Conservation (phyloP, 225 moss, liverwort and hornwort species). For the Physcomitrium patens region DNA sequence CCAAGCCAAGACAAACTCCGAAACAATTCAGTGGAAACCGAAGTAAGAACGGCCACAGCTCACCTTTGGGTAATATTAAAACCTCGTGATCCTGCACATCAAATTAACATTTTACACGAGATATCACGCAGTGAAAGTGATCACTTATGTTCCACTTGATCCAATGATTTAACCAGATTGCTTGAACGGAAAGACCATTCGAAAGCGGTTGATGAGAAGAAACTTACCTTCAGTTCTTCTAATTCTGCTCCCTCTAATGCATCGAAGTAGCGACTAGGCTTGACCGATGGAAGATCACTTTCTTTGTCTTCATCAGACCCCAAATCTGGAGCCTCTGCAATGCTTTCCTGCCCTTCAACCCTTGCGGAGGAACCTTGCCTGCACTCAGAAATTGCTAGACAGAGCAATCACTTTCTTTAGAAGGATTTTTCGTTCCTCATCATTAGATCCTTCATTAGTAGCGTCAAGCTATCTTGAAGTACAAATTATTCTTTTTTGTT, state of each 20-base stretch:
- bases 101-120: not conserved
- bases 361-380: slow-evolving; percentile 30
- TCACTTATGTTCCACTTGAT: not conserved
- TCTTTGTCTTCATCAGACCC: slow-evolving; percentile 7
- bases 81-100: slow-evolving; percentile 49
- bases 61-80: slow-evolving; percentile 48
- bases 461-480: too few relatives aligned
- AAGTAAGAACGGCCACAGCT: slow-evolving; percentile 64
- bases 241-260: slow-evolving; percentile 63
- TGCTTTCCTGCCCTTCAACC: slow-evolving; percentile 26
- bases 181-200: not conserved
- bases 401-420: not conserved
- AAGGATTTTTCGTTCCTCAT: too few relatives aligned
- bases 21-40: slow-evolving; percentile 57
- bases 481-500: too few relatives aligned
- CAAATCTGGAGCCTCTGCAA: slow-evolving; percentile 13
- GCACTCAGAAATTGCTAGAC: not conserved
- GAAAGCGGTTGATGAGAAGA: not conserved
- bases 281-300: slow-evolving; percentile 22
- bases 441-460: too few relatives aligned
- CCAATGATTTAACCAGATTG: not conserved
- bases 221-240: slow-evolving; percentile 51
- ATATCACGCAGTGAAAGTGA: not conserved
- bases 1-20: slow-evolving; percentile 54
- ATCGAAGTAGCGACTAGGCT: slow-evolving; percentile 57